Evolutionary conservation across 1,139 yeast species (phyloP).

Genomic region (Pichia kudriavzevii): DNA sequence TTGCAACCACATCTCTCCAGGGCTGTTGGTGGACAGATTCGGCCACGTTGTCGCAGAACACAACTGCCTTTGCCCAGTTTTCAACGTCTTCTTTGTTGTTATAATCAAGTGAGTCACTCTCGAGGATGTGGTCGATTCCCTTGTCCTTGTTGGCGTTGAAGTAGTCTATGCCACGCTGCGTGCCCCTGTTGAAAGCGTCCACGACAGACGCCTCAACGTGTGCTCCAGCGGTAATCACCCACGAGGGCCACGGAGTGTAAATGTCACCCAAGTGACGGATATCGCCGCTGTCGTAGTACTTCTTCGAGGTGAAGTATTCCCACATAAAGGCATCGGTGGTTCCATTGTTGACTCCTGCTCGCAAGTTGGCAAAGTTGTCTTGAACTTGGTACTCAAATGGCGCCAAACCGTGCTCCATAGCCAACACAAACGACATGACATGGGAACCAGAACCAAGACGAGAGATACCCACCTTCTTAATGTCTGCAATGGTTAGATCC

Average conservation of each 20-base stretch:
- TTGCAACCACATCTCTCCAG: too few relatives aligned
- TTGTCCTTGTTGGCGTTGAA: constrained; percentile 56
- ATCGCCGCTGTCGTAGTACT: constrained; percentile 72
- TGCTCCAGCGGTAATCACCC: constrained; percentile 58
- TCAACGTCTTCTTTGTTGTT: constrained; percentile 59
- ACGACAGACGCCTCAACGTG: constrained; percentile 29
- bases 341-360: constrained; percentile 67
- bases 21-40: too few relatives aligned
- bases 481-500: constrained; percentile 46
- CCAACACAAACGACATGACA: constrained; percentile 84
- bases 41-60: too few relatives aligned
- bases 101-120: constrained; percentile 71
- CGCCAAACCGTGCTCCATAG: constrained; percentile 44
- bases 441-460: constrained; percentile 89
- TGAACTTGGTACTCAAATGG: constrained; percentile 44
- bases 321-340: constrained; percentile 86
- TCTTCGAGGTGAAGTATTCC: constrained; percentile 87
- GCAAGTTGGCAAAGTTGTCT: constrained; percentile 63
- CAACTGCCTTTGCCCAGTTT: too few relatives aligned
- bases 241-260: constrained; percentile 94
- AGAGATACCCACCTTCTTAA: constrained; percentile 63
- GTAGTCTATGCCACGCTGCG: constrained; percentile 61
- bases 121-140: constrained; percentile 56
- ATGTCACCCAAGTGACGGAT: constrained; percentile 80
- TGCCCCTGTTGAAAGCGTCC: constrained; percentile 31